Evolutionary conservation across 768 basidiomycete species (phyloP).

Genomic region (Suillus subalutaceus): DNA sequence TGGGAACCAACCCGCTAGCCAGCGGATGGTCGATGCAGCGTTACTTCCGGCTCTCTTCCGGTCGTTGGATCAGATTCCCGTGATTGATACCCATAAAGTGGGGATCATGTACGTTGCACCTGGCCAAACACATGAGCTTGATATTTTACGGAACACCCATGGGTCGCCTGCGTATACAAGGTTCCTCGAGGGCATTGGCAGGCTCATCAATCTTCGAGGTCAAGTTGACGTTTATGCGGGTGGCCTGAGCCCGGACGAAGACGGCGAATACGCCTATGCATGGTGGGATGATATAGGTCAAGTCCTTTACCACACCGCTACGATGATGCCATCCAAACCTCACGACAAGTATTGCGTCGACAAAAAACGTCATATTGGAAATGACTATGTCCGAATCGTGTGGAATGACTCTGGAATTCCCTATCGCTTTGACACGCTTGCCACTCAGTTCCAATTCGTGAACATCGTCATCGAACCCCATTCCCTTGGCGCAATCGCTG

Average conservation of each 20-base stretch:
- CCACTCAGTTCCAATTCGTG: conserved; percentile 94
- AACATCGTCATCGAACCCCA: conserved; percentile 97
- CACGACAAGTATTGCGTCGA: conserved; percentile 72
- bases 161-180: conserved; percentile 95
- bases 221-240: conserved; percentile 94
- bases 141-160: conserved; percentile 87
- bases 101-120: conserved; percentile 96
- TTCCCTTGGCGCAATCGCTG: conserved; percentile 80
- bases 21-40: conserved; percentile 56
- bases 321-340: conserved; percentile 87
- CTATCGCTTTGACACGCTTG: conserved; percentile 89
- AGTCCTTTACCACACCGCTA: conserved; percentile 93
- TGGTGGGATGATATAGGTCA: conserved; percentile 99
- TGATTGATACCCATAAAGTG: conserved; percentile 97
- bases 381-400: conserved; percentile 93
- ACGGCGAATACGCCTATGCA: conserved; percentile 96
- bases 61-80: conserved; percentile 81
- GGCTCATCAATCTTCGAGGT: conserved; percentile 84
- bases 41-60: conserved; percentile 60
- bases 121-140: conserved; percentile 80
- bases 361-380: conserved; percentile 97
- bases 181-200: conserved; percentile 88
- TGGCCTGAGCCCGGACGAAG: conserved; percentile 86
- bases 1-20: conserved; percentile 38
- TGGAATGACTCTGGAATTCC: conserved; percentile 96